Evolutionary conservation across 1,139 yeast genomes (phyloP).

Genomic region (Martiniozyma asiatica): DNA sequence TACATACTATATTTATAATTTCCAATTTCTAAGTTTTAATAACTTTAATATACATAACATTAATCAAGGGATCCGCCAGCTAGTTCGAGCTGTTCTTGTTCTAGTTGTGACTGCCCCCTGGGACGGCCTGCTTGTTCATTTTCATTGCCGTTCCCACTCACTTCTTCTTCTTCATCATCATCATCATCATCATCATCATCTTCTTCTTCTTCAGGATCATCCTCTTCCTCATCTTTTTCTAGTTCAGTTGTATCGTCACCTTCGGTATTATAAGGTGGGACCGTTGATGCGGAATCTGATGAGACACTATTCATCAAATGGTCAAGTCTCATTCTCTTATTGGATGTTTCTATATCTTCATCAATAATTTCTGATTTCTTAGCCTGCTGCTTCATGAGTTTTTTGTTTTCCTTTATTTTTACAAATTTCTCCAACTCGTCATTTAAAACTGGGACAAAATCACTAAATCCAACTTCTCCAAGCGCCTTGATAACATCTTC

Average conservation of each 20-base stretch:
- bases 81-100: constrained; percentile 15
- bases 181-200: constrained; percentile 11
- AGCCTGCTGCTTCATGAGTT: constrained; percentile 19
- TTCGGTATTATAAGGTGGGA: neutral
- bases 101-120: constrained; percentile 11
- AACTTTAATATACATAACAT: too few species aligned
- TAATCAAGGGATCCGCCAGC: too few species aligned
- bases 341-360: constrained; percentile 15
- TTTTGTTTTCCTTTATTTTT: constrained; percentile 29
- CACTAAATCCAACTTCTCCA: constrained; percentile 41
- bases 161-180: constrained; percentile 14
- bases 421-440: constrained; percentile 38
- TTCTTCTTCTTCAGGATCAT: constrained; percentile 11
- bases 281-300: neutral
- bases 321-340: constrained; percentile 17
- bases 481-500: constrained; percentile 55
- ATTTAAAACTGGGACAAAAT: constrained; percentile 42
- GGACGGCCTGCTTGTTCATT: constrained; percentile 10
- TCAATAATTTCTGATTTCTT: constrained; percentile 20
- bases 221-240: constrained; percentile 9
- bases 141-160: constrained; percentile 12
- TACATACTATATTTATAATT: too few species aligned
- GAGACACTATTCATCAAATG: constrained; percentile 13
- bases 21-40: too few species aligned
- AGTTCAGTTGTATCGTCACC: neutral